Conservation (phyloP, 2,329 filamentous ascomycete species). For the Cucurbitaria berberidis region DNA sequence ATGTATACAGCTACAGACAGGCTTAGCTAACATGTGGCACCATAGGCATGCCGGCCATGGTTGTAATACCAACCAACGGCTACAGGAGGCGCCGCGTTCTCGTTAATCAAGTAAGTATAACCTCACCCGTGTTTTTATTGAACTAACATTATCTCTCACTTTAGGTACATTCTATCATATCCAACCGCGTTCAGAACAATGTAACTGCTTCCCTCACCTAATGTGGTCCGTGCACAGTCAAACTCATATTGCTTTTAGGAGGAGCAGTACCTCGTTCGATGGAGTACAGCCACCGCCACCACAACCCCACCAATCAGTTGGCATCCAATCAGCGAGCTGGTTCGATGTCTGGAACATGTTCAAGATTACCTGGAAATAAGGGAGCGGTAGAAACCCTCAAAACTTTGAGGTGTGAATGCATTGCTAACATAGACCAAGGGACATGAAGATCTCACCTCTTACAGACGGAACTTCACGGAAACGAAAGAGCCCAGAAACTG, state of each 20-base stretch:
- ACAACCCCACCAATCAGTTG: constrained; percentile 48
- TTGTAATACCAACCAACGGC: constrained; percentile 32
- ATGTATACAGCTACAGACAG: neutral
- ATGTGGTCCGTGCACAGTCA: constrained; percentile 22
- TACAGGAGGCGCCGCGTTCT: constrained; percentile 26
- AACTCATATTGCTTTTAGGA: constrained; percentile 36
- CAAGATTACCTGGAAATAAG: constrained; percentile 51
- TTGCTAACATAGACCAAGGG: constrained; percentile 17
- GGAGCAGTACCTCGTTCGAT: constrained; percentile 54
- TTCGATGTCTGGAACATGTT: constrained; percentile 47
- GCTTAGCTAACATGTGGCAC: constrained; percentile 13
- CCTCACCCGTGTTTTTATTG: neutral
- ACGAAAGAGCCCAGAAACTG: constrained; percentile 33
- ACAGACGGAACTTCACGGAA: constrained; percentile 20
- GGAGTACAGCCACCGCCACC: constrained; percentile 32
- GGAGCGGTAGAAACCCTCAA: constrained; percentile 24
- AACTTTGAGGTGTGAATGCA: neutral
- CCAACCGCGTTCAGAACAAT: constrained; percentile 31
- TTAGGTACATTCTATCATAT: constrained; percentile 22
- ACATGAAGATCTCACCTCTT: constrained; percentile 1
- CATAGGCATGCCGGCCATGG: constrained; percentile 33
- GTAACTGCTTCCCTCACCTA: constrained; percentile 21
- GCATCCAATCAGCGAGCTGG: constrained; percentile 52
- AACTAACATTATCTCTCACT: neutral
- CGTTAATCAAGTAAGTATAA: constrained; percentile 30